Evolutionary conservation across 108 stramenopile genomes (phyloP), one percentile per base, ranked within the genome.

Genomic region (Pseudonitzschia multiseries): DNA sequence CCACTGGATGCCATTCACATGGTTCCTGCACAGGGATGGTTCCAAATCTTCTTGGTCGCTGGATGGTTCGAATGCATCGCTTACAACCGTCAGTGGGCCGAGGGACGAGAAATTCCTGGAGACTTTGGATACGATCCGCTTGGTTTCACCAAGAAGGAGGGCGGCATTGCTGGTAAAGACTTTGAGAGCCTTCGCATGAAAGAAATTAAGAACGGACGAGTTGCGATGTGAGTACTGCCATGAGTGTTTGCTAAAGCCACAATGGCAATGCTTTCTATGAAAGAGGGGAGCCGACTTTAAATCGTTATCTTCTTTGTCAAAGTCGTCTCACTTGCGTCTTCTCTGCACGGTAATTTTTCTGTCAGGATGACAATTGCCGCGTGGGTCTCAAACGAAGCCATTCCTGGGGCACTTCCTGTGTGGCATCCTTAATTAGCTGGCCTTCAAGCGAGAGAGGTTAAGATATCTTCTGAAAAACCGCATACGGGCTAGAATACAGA

Each of bases 161-260:
- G 83, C 54, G 85, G 84, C 20, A 82, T 83, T 76, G 83, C 79
- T 18, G 68, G 76, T 53, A 74, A 81, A 53, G 81, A 91, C 57
- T 71, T 91, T 50, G 87, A 82, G 36, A 80, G 68, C 53, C 84
- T 88, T 65, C 81, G 90, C n/a, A 75, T 88, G 81, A 88, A 87
- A 77, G 90, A 91, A 70, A 86, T 91, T 76, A 91, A 91, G 75
- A 91, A 91, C 67, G 90, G 90, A 77, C 85, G 90, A 67, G 77
- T 90, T 64, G 89, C 87, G 20, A 90, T 90, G 89, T 83, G 69
- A 79, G 82, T 83, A 41, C 9, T 22, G 27, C n/a, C 18, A 36
- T 46, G 65, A 24, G 31, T 15, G 4, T 17, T 3, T 51, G 50
- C 50, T 4, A 3, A 8, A 51, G 50, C 9, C 8, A 51, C 10